These are phyloP conservation scores for Aspergillus spinulosporus DNA, from an alignment of 2,329 filamentous ascomycete genomes.

Conservation along the genomic window DNA sequence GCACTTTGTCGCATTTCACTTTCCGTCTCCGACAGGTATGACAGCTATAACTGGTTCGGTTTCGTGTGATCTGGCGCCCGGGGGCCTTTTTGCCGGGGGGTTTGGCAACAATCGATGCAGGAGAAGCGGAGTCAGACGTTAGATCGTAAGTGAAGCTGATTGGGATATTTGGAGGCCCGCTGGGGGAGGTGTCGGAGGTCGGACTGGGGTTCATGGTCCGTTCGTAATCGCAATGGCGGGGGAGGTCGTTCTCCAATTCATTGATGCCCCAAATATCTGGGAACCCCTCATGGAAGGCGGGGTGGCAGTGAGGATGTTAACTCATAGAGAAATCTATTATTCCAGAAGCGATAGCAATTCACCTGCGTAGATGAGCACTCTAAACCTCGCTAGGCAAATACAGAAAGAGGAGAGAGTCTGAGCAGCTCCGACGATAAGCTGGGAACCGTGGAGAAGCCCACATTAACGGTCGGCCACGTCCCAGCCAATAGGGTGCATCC, in stretches of 20 bases:
- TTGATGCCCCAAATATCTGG: slow-evolving; percentile 13
- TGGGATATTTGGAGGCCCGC: slow-evolving; percentile 15
- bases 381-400: slow-evolving; percentile 6
- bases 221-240: slow-evolving; percentile 25
- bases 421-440: slow-evolving; percentile 2
- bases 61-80: slow-evolving; percentile 49
- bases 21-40: slow-evolving; percentile 49
- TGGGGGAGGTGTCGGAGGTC: slow-evolving; percentile 16
- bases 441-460: slow-evolving; percentile 17
- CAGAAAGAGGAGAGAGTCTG: slow-evolving; percentile 1
- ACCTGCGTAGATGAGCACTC: background rate
- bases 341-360: background rate
- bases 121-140: slow-evolving; percentile 7
- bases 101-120: slow-evolving; percentile 9
- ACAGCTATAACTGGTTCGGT: slow-evolving; percentile 50
- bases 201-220: slow-evolving; percentile 25
- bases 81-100: slow-evolving; percentile 22
- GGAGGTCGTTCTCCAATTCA: slow-evolving; percentile 21
- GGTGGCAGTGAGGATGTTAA: background rate
- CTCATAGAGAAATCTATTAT: slow-evolving; percentile 6
- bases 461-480: slow-evolving; percentile 13
- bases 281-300: slow-evolving; percentile 18
- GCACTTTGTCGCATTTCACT: slow-evolving; percentile 51
- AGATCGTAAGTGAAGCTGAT: slow-evolving; percentile 13
- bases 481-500: slow-evolving; percentile 16